Base-by-base conservation (phyloP, 352 stramenopile genomes). In the Peronospora destructor region DNA sequence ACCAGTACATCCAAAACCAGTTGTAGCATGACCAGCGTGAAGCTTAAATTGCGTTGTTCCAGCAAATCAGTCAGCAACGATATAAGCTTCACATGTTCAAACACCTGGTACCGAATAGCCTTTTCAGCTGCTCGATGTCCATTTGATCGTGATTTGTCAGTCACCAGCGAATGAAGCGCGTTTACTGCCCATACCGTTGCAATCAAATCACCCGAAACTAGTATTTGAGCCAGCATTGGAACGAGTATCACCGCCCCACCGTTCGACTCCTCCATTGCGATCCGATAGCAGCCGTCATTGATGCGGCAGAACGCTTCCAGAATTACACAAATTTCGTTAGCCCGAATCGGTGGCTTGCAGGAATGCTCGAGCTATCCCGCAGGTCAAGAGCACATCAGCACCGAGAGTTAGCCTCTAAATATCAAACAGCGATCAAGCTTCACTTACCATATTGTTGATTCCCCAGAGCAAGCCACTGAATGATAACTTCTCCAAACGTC, bases 251-350 rank as follows among this genome's bases (percentile, higher is more conserved):
- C 67, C 23, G 77, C 61, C 2, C 75, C 59, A 5, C 54, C 48
- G n/a, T 84, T 67, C 28, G 59, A 66, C 14, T 73, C 59, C 26
- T 83, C 71, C 36, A 73, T 72, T 11, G 66, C 56, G 40, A 87
- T 61, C 14, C 75, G 64, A 63, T 85, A 91, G 37, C 75, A 86
- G 0, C 77, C 77, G 14, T 89, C 70, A 39, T 82, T 87, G 32
- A 91, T 68, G 16, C 74, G 63, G 34, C 73, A 87, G 47, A 89
- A 87, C 0, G 76, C 59, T 38, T 84, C 80, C 8, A 91, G 45
- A 17, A 87, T 59, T n/a, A 87, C 64, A 17, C 69, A 68, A 19
- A 89, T 62, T 40, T 91, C 76, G 29, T 80, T 79, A 17, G 64
- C 52, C 8, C 77, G 73, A 39, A 89, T 71, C 4, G 80, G 77